Evolutionary conservation across 352 stramenopile species (phyloP), one percentile per base, ranked within the genome.

Genomic region (Thraustochytrium sp.): DNA sequence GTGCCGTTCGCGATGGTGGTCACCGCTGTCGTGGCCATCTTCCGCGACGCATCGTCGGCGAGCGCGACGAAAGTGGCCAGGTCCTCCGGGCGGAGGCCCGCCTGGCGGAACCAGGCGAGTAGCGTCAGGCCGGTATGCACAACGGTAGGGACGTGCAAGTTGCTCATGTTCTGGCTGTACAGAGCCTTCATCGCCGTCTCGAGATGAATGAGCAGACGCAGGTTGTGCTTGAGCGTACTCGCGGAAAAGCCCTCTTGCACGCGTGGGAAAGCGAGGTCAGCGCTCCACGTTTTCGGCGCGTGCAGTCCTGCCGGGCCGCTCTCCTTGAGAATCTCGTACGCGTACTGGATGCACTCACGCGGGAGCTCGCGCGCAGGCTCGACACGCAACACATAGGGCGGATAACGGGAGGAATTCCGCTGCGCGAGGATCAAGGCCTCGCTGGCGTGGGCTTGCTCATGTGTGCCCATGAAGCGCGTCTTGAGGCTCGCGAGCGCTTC

Each of bases 221-320:
- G 11, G 26, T 77, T 77, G 46, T 77, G 65, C 26, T 77, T 29
- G 2, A 77, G 26, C 11, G 65, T 77, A 1, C 36, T 26, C 0
- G 64, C 65, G 2, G 46, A 77, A 34, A 77, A 77, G 8, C 65
- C 65, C 34, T 77, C 65, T 36, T 77, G 65, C 11, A 77, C 65
- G 46, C 65, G 65, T 64, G 65, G 65, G 34, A 77, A 77, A 16
- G 11, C 65, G 65, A 77, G 65, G 0, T 75, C 5, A 23, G 68
- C 64, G 23, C 8, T 77, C 65, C 65, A 77, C 42, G 31, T 26
- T 2, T 29, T 31, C 26, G 65, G 65, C 31, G 38, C 40, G 40
- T 29, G 44, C 16, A 76, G 63, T 29, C 11, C 51, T 76, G 18
- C n/a, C n/a, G n/a, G n/a, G n/a, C n/a, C n/a, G n/a, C 34, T 16